phyloP scores from a whole-genome alignment of 345 rosid genomes.

The Citrus unshiu region DNA sequence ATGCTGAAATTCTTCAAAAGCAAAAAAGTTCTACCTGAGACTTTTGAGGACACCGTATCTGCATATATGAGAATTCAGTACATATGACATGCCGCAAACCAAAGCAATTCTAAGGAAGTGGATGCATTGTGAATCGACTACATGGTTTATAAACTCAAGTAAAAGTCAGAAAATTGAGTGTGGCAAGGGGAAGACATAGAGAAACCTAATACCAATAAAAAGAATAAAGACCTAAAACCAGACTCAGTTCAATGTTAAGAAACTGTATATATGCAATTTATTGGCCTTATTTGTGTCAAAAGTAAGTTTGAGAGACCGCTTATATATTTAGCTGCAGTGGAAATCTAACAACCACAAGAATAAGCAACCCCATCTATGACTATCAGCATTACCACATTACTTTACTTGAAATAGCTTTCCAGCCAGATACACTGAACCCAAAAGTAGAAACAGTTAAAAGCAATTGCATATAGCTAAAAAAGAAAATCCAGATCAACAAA shows the following conservation, averaged over 20 bases:
- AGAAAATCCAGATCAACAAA: constrained; percentile 18
- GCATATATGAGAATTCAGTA: background rate
- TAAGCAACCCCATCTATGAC: background rate
- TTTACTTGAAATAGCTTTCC: background rate
- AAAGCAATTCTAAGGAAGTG: background rate
- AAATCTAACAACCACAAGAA: background rate
- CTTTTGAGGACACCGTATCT: background rate
- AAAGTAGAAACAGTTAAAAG: background rate
- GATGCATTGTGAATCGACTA: background rate
- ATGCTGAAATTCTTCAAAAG: constrained; percentile 2
- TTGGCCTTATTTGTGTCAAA: background rate
- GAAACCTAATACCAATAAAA: background rate
- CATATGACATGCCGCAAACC: background rate
- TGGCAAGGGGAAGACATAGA: background rate
- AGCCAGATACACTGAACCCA: background rate
- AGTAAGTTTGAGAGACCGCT: background rate
- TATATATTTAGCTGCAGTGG: background rate
- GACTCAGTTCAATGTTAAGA: background rate
- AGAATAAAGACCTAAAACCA: background rate
- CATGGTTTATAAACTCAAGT: background rate
- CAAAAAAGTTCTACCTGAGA: background rate
- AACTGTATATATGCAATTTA: background rate
- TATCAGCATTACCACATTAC: background rate
- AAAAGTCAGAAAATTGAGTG: background rate
- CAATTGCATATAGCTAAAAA: background rate